Evolutionary conservation across 1,284 basidiomycete species (phyloP), one percentile per base, ranked within the genome.

Genomic region (Cryptococcus amylolentus): DNA sequence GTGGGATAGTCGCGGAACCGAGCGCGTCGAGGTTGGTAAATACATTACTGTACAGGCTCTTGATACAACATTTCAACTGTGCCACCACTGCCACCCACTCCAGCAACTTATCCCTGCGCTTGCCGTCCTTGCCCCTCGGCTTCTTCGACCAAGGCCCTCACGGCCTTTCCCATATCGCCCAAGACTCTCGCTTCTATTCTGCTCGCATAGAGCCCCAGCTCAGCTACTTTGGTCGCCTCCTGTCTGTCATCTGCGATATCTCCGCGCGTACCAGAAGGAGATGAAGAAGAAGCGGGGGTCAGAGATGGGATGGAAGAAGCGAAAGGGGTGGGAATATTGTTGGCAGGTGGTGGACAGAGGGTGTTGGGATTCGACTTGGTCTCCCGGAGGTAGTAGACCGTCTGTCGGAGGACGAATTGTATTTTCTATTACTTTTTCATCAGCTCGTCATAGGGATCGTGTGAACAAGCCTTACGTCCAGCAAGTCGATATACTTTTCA

Each of bases 371-470:
- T 63, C 0, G 70, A 63, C 48, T 62, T 58, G 35, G 68, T 72
- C 54, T 68, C 66, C 35, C 64, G 69, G 16, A 76, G 65, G 64
- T 70, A 73, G 56, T 69, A 71, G 35, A 72, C 69, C 5, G 72
- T 67, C 49, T 76, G 71, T 23, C 74, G 68, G 31, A 76, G 70
- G 40, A 73, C 62, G 60, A 68, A 70, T 66, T 76, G 74, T 56
- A 76, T 76, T 63, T 72, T 71, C 74, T 76, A 55, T n/a, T 10
- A 35, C 31, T 8, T 10, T 35, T 35, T 7, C 7, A 35, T 35
- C 7, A 35, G 31, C 31, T 16, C 18, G 23, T 14, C 53, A 35
- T 53, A 31, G 39, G 31, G 31, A 10, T 35, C 7, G 7, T 6
- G 31, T 35, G 31, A 10, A 5, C 31, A 3, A 13, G 31, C 68